Percentiles rank a stretch among this genome's conserved stretches.
Evolutionary conservation across 371 early-diverging fungal species (phyloP).

Genomic region (Rhizopus sp.): DNA sequence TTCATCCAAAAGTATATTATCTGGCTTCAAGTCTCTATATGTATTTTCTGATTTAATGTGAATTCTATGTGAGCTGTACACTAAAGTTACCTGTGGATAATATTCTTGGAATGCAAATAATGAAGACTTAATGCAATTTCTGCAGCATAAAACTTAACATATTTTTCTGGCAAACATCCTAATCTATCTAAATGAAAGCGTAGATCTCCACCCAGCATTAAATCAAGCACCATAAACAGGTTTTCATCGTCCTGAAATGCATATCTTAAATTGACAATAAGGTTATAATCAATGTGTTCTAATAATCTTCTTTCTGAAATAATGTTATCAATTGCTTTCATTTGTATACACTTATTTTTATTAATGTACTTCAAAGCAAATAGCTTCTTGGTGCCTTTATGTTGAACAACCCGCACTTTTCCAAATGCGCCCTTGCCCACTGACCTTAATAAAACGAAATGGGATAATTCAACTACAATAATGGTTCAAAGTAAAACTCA

Average conservation of each 20-base stretch:
- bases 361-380: slow-evolving; percentile 63
- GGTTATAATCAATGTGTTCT: slow-evolving; percentile 45
- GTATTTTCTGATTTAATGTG: background rate
- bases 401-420: slow-evolving; percentile 83
- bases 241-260: slow-evolving; percentile 81
- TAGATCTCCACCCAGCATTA: slow-evolving; percentile 86
- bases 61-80: background rate
- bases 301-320: slow-evolving; percentile 54
- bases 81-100: slow-evolving; percentile 46
- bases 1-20: slow-evolving; percentile 86
- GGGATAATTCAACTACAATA: slow-evolving; percentile 54
- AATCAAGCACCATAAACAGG: slow-evolving; percentile 75
- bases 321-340: slow-evolving; percentile 53
- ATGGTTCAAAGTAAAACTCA: too few relatives aligned
- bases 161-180: slow-evolving; percentile 66
- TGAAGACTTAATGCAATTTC: slow-evolving; percentile 66
- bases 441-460: slow-evolving; percentile 65
- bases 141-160: slow-evolving; percentile 75
- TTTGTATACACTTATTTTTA: slow-evolving; percentile 55
- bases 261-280: slow-evolving; percentile 69
- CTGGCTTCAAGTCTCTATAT: slow-evolving; percentile 86
- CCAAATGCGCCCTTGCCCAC: slow-evolving; percentile 76
- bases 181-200: slow-evolving; percentile 70
- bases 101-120: slow-evolving; percentile 66
- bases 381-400: slow-evolving; percentile 59